These are phyloP conservation scores for Dactylorhiza incarnata DNA, from an alignment of 106 monocot species.

Conservation along the genomic window DNA sequence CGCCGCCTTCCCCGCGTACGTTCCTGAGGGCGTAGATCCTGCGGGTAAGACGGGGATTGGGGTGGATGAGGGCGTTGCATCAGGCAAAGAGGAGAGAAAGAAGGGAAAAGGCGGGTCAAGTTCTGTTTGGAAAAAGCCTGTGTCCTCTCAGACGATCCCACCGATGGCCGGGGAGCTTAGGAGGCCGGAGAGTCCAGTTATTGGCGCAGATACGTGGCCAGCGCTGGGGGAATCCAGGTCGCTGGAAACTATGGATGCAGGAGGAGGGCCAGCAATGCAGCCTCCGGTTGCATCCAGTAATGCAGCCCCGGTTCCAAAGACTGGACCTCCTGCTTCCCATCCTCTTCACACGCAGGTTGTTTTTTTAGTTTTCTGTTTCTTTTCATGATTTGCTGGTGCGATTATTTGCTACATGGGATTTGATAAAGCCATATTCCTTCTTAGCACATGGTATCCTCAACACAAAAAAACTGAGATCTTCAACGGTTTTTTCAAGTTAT, in stretches of 20 bases:
- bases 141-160: background rate
- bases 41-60: background rate
- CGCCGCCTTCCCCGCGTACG: background rate
- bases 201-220: constrained; percentile 72
- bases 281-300: constrained; percentile 2
- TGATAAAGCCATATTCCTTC: too few relatives aligned
- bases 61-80: constrained; percentile 10
- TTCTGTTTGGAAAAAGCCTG: constrained; percentile 46
- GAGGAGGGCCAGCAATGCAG: constrained; percentile 8
- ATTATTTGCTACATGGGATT: background rate
- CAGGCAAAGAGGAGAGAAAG: constrained; percentile 5
- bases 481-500: background rate
- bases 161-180: constrained; percentile 6
- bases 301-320: constrained; percentile 13
- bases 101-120: constrained; percentile 17
- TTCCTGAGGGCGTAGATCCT: background rate
- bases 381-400: background rate
- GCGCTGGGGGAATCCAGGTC: constrained; percentile 43
- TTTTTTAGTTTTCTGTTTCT: background rate
- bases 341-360: constrained; percentile 3
- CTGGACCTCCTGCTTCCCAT: constrained; percentile 11
- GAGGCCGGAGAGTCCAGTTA: constrained; percentile 30
- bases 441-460: background rate
- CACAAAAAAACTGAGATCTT: background rate
- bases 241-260: constrained; percentile 9